Evolutionary conservation across 2,329 filamentous ascomycete genomes (phyloP), one percentile per base, ranked within the genome.

Genomic region (Alternaria burnsii): DNA sequence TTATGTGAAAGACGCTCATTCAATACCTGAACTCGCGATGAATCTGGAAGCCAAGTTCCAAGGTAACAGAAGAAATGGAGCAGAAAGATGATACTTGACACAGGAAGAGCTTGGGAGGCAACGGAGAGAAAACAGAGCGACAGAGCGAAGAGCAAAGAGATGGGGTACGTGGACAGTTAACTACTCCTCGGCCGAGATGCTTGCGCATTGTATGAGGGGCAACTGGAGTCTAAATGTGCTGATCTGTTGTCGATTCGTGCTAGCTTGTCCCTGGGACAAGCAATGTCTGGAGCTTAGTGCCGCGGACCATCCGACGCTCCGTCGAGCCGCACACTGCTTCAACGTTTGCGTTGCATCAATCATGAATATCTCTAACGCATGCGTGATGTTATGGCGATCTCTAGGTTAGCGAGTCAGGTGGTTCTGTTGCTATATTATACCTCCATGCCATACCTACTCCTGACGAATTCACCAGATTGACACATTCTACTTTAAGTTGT

Each of bases 291-390:
- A 30, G 48, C 26, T 41, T 34, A 52, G 26, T 24, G 32, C 22
- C 16, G 20, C 20, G 30, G 20, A 43, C 52, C 26, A n/a, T 22
- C 48, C 26, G 44, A 41, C 10, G 41, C 40, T 54, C 20, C 32
- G 40, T 18, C n/a, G 26, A 22, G n/a, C 20, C 32, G 20, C 20
- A 30, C 28, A 34, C 52, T 12, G n/a, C 10, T 20, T 40, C 4
- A 18, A 40, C 10, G 44, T 48, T 36, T 6, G 12, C 28, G 28
- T 30, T 20, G 16, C 68, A 65, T 58, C n/a, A 61, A 16, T 18
- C 41, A 28, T 42, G 11, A 20, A 20, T 14, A 46, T 24, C 14
- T 6, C 2, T 5, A 46, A 20, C 20, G 32, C 14, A 38, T 42
- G n/a, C 20, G 14, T 36, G 28, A 44, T 46, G 26, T 18, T 24